Conservation (phyloP, 768 basidiomycete genomes). For the Collybiopsis luxurians region DNA sequence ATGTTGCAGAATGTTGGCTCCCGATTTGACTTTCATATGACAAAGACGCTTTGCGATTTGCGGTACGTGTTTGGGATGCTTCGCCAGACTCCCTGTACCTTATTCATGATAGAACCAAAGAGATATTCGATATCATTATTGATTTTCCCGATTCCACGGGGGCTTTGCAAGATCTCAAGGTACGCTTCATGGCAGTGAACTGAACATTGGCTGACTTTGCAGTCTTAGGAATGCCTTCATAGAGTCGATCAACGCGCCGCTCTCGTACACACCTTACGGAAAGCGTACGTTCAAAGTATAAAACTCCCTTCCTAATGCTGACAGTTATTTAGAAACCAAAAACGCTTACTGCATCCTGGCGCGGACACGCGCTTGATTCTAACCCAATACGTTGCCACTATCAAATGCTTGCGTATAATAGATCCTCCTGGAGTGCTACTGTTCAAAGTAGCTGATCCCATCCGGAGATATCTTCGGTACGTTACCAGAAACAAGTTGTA, state of each 20-base stretch:
- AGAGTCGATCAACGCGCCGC: constrained; percentile 78
- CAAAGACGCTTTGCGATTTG: constrained; percentile 86
- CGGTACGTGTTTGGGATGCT: constrained; percentile 47
- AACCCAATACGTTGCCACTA: constrained; percentile 87
- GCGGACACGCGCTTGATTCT: constrained; percentile 93
- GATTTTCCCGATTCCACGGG: constrained; percentile 87
- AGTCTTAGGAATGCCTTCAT: constrained; percentile 65
- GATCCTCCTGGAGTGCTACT: constrained; percentile 93
- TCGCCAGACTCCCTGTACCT: too few relatives aligned
- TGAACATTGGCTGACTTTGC: neutral
- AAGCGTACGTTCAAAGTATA: constrained; percentile 52
- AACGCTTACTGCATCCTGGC: constrained; percentile 91
- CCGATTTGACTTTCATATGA: constrained; percentile 89
- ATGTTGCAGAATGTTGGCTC: constrained; percentile 78
- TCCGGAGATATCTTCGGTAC: constrained; percentile 84
- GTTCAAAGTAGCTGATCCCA: constrained; percentile 92
- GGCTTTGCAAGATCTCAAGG: constrained; percentile 85
- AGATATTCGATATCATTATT: constrained; percentile 96
- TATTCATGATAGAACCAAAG: constrained; percentile 48
- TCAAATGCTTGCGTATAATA: constrained; percentile 84
- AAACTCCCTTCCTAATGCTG: neutral
- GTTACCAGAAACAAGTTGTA: too few relatives aligned
- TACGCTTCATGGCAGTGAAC: constrained; percentile 20
- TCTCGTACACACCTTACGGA: constrained; percentile 74
- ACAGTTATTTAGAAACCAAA: constrained; percentile 57